Conservation (phyloP, 495 filamentous ascomycete species). For the Rhypophila decipiens region DNA sequence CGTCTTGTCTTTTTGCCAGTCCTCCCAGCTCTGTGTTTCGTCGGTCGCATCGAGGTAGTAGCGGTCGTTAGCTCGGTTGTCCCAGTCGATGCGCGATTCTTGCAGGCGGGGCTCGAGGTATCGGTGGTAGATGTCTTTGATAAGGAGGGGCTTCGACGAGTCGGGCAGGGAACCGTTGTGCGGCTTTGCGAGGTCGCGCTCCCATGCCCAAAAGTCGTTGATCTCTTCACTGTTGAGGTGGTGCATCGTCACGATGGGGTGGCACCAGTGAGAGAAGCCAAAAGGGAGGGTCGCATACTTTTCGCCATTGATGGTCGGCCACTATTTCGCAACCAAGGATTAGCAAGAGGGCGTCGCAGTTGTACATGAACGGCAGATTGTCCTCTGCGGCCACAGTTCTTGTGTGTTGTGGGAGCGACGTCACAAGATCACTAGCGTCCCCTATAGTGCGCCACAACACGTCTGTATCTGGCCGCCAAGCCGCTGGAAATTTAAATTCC, state of each 20-base stretch:
- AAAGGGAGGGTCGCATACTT: constrained; percentile 45
- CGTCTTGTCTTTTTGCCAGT: constrained; percentile 21
- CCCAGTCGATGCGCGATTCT: constrained; percentile 38
- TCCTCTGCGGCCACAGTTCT: no score
- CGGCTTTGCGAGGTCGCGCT: no score
- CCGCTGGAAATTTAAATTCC: no score
- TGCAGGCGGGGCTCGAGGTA: constrained; percentile 33
- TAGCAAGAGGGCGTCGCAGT: constrained; percentile 7
- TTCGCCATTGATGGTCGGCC: constrained; percentile 55
- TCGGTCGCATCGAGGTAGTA: constrained; percentile 27
- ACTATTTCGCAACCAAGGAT: constrained; percentile 19
- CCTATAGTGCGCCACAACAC: neutral
- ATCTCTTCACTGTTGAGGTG: constrained; percentile 51
- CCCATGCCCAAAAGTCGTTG: constrained; percentile 48
- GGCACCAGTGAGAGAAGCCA: constrained; percentile 51
- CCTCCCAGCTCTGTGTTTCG: constrained; percentile 9
- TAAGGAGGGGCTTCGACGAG: constrained; percentile 20
- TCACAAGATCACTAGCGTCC: no score
- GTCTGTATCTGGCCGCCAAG: no score
- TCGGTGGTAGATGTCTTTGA: constrained; percentile 41
- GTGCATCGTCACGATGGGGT: constrained; percentile 55
- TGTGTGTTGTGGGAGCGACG: no score
- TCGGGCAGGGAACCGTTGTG: no score
- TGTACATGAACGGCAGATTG: no score
- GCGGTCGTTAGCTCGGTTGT: constrained; percentile 40